Base-by-base conservation (phyloP, 805 yeast species). In the Clavispora asparagi region DNA sequence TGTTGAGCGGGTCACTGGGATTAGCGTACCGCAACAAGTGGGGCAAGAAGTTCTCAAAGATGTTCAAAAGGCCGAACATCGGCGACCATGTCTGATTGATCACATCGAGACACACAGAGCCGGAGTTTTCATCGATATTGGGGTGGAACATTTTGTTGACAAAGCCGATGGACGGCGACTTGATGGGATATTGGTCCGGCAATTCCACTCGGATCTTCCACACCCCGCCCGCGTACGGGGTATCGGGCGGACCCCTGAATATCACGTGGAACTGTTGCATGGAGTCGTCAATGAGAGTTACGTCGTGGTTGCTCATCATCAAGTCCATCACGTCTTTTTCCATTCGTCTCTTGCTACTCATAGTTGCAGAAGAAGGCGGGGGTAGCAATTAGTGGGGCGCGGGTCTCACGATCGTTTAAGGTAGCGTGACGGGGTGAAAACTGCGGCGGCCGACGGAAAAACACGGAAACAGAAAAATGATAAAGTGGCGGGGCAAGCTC, bases 31-130 rank as follows among this genome's bases (percentile, higher is more conserved):
- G 79, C 51, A 92, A 71, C 47, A 92, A 70, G 57, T 95, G 98
- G 7, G 99, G 99, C 49, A 92, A 70, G 69, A 92, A 94, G 61
- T 88, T 84, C 59, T 92, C 98, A 62, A 94, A 88, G 25, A 92
- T 87, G 62, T 94, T 94, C 53, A 83, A 73, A 53, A 94, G 77
- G 45, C 94, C 97, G 71, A 90, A 92, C 89, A 92, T 87, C 1
- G 99, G 98, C 37, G 95, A 87, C 99, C 99, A 92, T 0, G 98
- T 89, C 61, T 92, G 97, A 63, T 92, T 92, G 52, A 92, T 91
- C 14, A 94, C 98, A 63, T 92, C 98, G 42, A 92, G 79, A 66
- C 99, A 92, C 7, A 92, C 97, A 0, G 95, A 82, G 0, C 99
- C 99, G 1, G 82, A 83, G 26, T 81, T 76, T 62, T 90, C 95